These are phyloP conservation scores for Ilex asprella DNA, from an alignment of 257 asterid species.

Conservation along the genomic window DNA sequence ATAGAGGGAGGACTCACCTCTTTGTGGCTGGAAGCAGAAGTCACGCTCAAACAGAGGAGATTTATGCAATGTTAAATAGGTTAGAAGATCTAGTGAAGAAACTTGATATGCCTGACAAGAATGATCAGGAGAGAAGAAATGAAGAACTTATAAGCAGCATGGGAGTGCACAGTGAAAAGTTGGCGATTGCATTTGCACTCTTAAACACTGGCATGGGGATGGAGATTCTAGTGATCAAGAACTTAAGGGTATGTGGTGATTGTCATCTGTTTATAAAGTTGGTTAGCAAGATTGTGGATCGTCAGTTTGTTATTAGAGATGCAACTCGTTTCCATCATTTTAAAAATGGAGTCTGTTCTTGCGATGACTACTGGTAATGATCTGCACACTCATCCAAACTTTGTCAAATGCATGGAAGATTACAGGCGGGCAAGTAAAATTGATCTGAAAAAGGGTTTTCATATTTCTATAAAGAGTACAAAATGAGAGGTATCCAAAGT, in stretches of 20 bases:
- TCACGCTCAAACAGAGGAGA: conserved; percentile 51
- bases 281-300: conserved; percentile 43
- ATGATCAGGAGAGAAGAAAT: conserved; percentile 9
- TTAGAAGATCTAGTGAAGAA: conserved; percentile 34
- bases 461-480: no score
- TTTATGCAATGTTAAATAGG: conserved; percentile 40
- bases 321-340: conserved; percentile 93
- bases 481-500: no score
- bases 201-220: conserved; percentile 26
- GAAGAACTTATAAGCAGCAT: conserved; percentile 16
- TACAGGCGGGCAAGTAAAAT: no score
- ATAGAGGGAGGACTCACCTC: conserved; percentile 49
- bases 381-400: not conserved
- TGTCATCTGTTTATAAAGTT: conserved; percentile 69
- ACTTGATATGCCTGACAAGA: conserved; percentile 10
- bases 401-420: no score
- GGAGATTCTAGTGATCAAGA: conserved; percentile 69
- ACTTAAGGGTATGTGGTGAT: conserved; percentile 76
- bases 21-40: conserved; percentile 69
- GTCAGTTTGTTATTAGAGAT: conserved; percentile 69
- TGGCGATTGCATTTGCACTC: conserved; percentile 83
- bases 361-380: conserved; percentile 78
- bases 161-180: conserved; percentile 68
- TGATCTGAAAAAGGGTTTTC: no score
- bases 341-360: conserved; percentile 66